A percentile compares a stretch with the other conserved stretches of the same genome.
These are phyloP conservation scores for Coffea eugenioides DNA, from an alignment of 257 asterid genomes.

Conservation along the genomic window DNA sequence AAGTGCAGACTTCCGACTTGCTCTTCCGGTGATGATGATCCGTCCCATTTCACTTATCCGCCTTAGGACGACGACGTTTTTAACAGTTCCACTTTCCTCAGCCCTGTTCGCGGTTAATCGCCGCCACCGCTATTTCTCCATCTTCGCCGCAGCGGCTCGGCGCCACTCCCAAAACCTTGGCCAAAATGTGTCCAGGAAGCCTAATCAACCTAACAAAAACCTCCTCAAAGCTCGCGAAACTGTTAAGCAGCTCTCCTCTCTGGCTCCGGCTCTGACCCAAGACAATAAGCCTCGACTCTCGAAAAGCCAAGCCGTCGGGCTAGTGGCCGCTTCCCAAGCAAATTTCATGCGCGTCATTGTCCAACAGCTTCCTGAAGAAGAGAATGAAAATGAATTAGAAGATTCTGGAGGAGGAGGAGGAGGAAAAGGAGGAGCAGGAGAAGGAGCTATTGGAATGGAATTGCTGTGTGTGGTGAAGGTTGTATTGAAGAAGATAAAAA, in stretches of 20 bases:
- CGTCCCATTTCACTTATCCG: constrained; percentile 52
- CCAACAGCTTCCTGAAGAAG: constrained; percentile 33
- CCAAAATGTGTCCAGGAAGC: constrained; percentile 48
- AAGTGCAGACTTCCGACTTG: not conserved
- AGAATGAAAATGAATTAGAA: not conserved
- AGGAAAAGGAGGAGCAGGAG: constrained; percentile 19
- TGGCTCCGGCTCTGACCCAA: constrained; percentile 61
- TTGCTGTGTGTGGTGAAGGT: constrained; percentile 89
- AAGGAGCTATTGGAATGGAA: constrained; percentile 50
- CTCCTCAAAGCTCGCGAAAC: constrained; percentile 70
- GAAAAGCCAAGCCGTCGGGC: constrained; percentile 79
- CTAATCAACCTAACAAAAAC: constrained; percentile 58
- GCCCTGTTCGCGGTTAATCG: constrained; percentile 20
- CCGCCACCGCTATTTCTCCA: constrained; percentile 29
- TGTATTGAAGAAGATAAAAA: constrained; percentile 83
- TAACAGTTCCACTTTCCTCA: constrained; percentile 22
- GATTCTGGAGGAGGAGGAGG: constrained; percentile 2
- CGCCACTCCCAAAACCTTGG: constrained; percentile 34
- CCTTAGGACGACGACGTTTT: constrained; percentile 30
- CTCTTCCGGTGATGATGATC: constrained; percentile 41
- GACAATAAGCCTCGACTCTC: constrained; percentile 49
- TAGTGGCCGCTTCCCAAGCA: constrained; percentile 82
- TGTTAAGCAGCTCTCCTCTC: constrained; percentile 58
- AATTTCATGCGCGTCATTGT: constrained; percentile 96
- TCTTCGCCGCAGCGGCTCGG: constrained; percentile 34